A percentile compares a stretch with the other conserved stretches of the same genome.
Conservation (phyloP, 805 yeast species). For the Myxozyma neotropica region DNA sequence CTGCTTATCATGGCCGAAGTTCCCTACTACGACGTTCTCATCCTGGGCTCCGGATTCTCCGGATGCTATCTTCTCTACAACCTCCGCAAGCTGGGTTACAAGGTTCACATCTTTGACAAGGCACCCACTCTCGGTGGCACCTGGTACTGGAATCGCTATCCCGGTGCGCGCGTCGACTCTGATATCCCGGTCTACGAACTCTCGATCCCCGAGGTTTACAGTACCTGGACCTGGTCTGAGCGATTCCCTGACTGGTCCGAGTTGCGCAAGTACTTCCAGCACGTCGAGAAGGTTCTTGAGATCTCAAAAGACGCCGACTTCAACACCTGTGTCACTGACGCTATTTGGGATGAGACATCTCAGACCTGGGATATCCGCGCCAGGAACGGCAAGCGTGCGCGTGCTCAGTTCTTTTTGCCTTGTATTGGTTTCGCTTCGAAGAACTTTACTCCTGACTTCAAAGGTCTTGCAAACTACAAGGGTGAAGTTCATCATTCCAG, state of each 20-base stretch:
- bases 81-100: conserved; percentile 35
- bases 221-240: conserved; percentile 39
- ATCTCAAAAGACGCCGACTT: conserved; percentile 37
- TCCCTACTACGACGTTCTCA: conserved; percentile 18
- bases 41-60: conserved; percentile 17
- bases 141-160: conserved; percentile 38
- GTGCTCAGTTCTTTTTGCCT: conserved; percentile 22
- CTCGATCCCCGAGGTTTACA: conserved; percentile 38
- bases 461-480: conserved; percentile 36
- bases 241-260: conserved; percentile 40
- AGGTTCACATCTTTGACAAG: conserved; percentile 29
- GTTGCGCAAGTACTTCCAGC: conserved; percentile 38
- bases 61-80: conserved; percentile 33
- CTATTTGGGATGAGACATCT: conserved; percentile 34
- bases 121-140: conserved; percentile 37
- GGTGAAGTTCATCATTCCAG: conserved; percentile 38
- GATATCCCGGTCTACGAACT: conserved; percentile 40
- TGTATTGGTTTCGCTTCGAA: conserved; percentile 38
- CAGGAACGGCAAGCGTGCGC: conserved; percentile 27
- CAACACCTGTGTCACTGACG: conserved; percentile 35
- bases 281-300: conserved; percentile 38
- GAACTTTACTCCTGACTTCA: conserved; percentile 36
- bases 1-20: not conserved
- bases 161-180: conserved; percentile 42
- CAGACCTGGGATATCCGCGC: conserved; percentile 37